Conservation (phyloP, 2,329 filamentous ascomycete species). For the Microsporum canis region DNA sequence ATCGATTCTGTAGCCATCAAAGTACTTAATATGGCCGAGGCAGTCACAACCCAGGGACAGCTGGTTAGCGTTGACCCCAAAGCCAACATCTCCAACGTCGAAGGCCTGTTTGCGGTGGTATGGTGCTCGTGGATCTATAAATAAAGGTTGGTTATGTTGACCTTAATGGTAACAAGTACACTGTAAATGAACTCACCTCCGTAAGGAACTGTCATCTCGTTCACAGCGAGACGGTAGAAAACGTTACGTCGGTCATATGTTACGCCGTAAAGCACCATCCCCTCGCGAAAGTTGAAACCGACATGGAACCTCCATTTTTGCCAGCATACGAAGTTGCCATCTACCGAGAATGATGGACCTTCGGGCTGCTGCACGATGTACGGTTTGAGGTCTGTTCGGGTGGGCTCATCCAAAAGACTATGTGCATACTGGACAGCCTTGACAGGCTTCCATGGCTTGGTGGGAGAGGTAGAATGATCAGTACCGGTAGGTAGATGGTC, state of each 20-base stretch:
- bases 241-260: conserved; percentile 51
- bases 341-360: conserved; percentile 50
- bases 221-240: conserved; percentile 55
- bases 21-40: conserved; percentile 57
- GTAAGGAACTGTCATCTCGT: conserved; percentile 51
- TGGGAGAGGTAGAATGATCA: conserved; percentile 47
- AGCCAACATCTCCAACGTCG: conserved; percentile 56
- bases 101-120: conserved; percentile 61
- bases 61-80: conserved; percentile 58
- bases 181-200: conserved; percentile 24
- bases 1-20: conserved; percentile 47
- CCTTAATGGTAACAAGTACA: neutral
- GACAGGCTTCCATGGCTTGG: conserved; percentile 46
- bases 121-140: conserved; percentile 52
- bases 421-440: conserved; percentile 45
- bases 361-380: conserved; percentile 54
- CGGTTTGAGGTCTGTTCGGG: conserved; percentile 53
- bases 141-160: conserved; percentile 29
- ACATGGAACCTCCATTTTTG: conserved; percentile 55
- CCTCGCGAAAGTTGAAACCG: conserved; percentile 53
- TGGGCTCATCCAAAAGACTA: conserved; percentile 52
- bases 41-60: conserved; percentile 60
- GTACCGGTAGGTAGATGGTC: conserved; percentile 57
- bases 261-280: conserved; percentile 57
- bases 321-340: conserved; percentile 49